phyloP scores from a whole-genome alignment of 1,139 yeast species.

The Insectozyma bohioensis region DNA sequence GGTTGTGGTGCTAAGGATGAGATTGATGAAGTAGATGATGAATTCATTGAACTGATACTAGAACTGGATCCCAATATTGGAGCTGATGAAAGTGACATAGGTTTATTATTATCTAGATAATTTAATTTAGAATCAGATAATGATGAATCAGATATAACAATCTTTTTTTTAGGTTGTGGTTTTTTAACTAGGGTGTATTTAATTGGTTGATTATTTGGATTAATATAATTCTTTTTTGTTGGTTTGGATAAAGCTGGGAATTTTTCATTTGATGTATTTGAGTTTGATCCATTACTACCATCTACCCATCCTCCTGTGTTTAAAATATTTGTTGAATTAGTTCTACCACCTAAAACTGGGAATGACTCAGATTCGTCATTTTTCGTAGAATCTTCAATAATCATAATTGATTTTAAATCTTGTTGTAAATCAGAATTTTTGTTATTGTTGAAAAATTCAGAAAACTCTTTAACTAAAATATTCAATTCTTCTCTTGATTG shows the following conservation, averaged over 20 bases:
- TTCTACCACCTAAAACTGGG: conserved; percentile 33
- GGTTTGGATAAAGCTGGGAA: conserved; percentile 57
- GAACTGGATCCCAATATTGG: background rate
- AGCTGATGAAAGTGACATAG: conserved; percentile 4
- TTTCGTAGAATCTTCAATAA: conserved; percentile 21
- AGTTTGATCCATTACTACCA: conserved; percentile 17
- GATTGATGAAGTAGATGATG: conserved; percentile 7
- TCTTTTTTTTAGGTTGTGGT: conserved; percentile 14
- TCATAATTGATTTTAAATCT: conserved; percentile 25
- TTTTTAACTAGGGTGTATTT: conserved; percentile 44
- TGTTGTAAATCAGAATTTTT: conserved; percentile 26
- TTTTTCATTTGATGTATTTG: conserved; percentile 26
- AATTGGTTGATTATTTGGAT: conserved; percentile 26
- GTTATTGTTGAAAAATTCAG: conserved; percentile 49
- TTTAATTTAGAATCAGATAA: conserved; percentile 27
- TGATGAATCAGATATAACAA: conserved; percentile 12
- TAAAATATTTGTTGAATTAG: conserved; percentile 15
- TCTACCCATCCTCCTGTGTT: conserved; percentile 28
- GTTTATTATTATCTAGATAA: conserved; percentile 25
- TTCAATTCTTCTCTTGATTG: conserved; percentile 48
- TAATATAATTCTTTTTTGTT: conserved; percentile 18
- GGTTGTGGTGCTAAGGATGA: no score
- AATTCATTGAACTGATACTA: conserved; percentile 1
- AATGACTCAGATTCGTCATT: conserved; percentile 25
- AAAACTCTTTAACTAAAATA: conserved; percentile 54